Evolutionary conservation across 1,284 basidiomycete genomes (phyloP).

Genomic region (Cutaneotrichosporon sp.): DNA sequence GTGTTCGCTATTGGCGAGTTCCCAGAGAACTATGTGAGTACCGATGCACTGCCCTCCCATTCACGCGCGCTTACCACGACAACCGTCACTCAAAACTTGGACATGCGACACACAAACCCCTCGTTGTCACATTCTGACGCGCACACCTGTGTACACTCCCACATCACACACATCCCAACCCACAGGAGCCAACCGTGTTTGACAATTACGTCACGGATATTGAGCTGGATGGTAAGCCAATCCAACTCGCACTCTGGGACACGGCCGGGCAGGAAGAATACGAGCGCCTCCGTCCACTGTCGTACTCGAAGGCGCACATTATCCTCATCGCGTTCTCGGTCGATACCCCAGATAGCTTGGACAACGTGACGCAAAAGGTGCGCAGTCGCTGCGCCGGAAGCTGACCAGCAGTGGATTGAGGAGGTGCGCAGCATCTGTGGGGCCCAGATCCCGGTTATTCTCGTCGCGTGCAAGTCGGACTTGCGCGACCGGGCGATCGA

Average conservation of each 20-base stretch:
- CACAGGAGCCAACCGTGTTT: constrained; percentile 70
- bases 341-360: constrained; percentile 93
- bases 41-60: neutral
- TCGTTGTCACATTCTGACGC: no score
- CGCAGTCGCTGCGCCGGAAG: constrained; percentile 22
- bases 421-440: constrained; percentile 92
- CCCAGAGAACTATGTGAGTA: constrained; percentile 82
- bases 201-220: constrained; percentile 99
- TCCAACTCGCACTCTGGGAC: constrained; percentile 57
- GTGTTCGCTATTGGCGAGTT: constrained; percentile 91
- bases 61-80: constrained; percentile 4
- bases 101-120: neutral
- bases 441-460: constrained; percentile 56
- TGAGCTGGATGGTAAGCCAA: constrained; percentile 91
- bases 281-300: constrained; percentile 89
- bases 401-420: constrained; percentile 83
- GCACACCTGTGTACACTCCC: neutral
- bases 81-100: neutral
- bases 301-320: constrained; percentile 97
- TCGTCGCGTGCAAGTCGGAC: constrained; percentile 56
- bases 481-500: constrained; percentile 57
- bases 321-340: constrained; percentile 96
- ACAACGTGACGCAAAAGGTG: constrained; percentile 91
- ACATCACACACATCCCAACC: neutral
- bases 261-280: constrained; percentile 99